These are phyloP conservation scores for Colletotrichum brevisporum DNA, from an alignment of 2,329 filamentous ascomycete genomes.

Conservation along the genomic window DNA sequence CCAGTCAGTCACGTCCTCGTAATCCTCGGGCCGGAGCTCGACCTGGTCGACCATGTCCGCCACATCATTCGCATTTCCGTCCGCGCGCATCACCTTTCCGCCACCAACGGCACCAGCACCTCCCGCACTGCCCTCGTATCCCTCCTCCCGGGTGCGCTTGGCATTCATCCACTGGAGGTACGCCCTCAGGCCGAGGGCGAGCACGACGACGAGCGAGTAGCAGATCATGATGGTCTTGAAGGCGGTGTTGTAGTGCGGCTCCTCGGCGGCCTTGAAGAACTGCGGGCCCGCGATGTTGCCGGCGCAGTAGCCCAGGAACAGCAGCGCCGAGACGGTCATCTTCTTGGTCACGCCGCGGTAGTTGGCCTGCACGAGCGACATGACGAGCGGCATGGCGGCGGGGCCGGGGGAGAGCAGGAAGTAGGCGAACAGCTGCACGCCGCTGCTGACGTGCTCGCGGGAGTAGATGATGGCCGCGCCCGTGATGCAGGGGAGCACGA, in stretches of 20 bases:
- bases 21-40: conserved; percentile 59
- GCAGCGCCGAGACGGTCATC: conserved; percentile 69
- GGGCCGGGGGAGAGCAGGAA: conserved; percentile 69
- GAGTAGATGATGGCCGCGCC: conserved; percentile 68
- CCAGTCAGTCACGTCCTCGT: conserved; percentile 73
- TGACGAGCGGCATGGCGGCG: conserved; percentile 66
- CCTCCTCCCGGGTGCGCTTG: conserved; percentile 58
- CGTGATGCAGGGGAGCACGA: conserved; percentile 65
- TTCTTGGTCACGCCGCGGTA: conserved; percentile 72
- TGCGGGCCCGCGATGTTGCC: conserved; percentile 71
- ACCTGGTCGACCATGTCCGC: conserved; percentile 52
- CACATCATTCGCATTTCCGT: conserved; percentile 43
- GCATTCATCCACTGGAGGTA: conserved; percentile 64
- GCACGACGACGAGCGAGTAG: conserved; percentile 63
- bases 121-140: conserved; percentile 59
- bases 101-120: conserved; percentile 56
- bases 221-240: conserved; percentile 70
- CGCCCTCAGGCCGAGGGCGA: conserved; percentile 59
- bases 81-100: conserved; percentile 51
- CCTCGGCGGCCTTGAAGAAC: conserved; percentile 65
- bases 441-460: conserved; percentile 55
- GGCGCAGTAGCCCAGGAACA: conserved; percentile 69
- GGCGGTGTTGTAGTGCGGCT: conserved; percentile 66
- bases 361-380: conserved; percentile 70
- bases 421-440: conserved; percentile 69